phyloP scores from a whole-genome alignment of 805 yeast genomes.

The Wickerhamiella vanderwaltii region DNA sequence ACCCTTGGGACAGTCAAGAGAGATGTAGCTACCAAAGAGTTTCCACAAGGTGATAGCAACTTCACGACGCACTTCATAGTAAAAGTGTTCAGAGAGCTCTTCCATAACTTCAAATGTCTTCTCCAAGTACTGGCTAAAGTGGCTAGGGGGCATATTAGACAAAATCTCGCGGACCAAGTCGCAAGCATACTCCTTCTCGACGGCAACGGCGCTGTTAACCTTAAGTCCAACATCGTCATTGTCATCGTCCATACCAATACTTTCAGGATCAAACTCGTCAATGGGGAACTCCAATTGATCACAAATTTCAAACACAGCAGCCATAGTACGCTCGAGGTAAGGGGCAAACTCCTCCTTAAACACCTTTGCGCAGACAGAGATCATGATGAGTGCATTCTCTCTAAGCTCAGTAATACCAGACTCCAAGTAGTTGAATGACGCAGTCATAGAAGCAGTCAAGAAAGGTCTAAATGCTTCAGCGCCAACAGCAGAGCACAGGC shows the following conservation, averaged over 20 bases:
- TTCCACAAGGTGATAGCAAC: conserved; percentile 77
- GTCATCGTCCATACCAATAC: conserved; percentile 34
- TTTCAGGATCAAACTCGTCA: conserved; percentile 34
- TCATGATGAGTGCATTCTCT: conserved; percentile 89
- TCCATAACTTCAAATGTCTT: conserved; percentile 37
- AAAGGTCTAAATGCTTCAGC: conserved; percentile 73
- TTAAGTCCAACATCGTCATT: conserved; percentile 61
- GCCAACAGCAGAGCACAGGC: conserved; percentile 95
- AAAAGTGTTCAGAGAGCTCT: conserved; percentile 72
- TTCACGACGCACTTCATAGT: conserved; percentile 76
- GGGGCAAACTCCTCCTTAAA: conserved; percentile 84
- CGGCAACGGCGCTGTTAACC: conserved; percentile 88
- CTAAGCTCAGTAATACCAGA: conserved; percentile 75
- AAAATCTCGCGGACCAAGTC: conserved; percentile 77
- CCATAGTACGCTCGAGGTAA: conserved; percentile 70
- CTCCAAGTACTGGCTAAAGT: conserved; percentile 25
- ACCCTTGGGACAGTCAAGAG: conserved; percentile 8
- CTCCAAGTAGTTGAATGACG: conserved; percentile 68
- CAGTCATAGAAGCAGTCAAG: conserved; percentile 79
- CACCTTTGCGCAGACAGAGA: conserved; percentile 88
- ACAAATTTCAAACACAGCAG: conserved; percentile 70
- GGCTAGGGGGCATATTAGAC: conserved; percentile 55
- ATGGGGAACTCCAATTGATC: conserved; percentile 65
- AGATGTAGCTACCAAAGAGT: conserved; percentile 54
- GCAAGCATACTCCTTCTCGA: conserved; percentile 84